Evolutionary conservation across 495 filamentous ascomycete genomes (phyloP).

Genomic region (Aspergillus affinis): DNA sequence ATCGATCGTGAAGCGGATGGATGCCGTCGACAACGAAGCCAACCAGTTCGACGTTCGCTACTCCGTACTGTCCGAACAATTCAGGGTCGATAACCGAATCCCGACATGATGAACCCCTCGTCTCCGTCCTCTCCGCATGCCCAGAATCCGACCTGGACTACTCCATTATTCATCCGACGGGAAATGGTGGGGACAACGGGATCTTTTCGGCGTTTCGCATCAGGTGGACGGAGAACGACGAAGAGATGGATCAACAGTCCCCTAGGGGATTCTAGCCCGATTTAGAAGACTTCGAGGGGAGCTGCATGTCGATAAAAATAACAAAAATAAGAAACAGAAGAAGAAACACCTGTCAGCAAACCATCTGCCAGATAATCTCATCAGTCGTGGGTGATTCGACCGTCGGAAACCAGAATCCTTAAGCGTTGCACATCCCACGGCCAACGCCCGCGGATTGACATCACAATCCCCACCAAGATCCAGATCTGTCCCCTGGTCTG

Average conservation of each 20-base stretch:
- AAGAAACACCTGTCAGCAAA: neutral
- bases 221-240: too few species aligned
- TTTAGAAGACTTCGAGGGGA: too few species aligned
- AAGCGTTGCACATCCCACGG: constrained; percentile 2
- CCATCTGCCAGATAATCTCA: neutral
- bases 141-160: too few species aligned
- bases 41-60: neutral
- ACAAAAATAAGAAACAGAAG: neutral
- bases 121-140: too few species aligned
- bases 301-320: neutral
- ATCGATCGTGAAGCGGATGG: neutral
- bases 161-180: neutral
- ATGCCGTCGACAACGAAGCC: neutral
- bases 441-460: constrained; percentile 5
- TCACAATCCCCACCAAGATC: constrained; percentile 3
- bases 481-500: constrained; percentile 8
- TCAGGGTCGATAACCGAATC: too few species aligned
- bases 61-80: too few species aligned
- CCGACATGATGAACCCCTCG: too few species aligned
- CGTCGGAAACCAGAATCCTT: constrained; percentile 40
- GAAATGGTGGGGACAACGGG: neutral
- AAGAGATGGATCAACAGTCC: neutral
- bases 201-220: too few species aligned
- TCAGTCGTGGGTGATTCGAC: neutral
- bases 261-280: neutral